Evolutionary conservation across 176 grass and related monocot genomes (phyloP), one percentile per base, ranked within the genome.

Genomic region (Cocos nucifera): DNA sequence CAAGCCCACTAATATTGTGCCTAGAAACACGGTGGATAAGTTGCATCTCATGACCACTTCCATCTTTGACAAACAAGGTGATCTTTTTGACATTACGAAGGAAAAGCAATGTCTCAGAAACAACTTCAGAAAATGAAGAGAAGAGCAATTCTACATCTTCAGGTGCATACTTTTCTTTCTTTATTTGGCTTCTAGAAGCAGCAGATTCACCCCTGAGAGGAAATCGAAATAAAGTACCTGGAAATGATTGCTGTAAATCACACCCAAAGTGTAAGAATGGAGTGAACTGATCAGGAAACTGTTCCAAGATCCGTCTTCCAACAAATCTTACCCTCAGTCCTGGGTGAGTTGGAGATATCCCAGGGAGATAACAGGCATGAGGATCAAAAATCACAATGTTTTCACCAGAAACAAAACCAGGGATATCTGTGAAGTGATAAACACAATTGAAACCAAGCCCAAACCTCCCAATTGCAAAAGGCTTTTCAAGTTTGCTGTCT

Each of bases 301-400:
- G 91, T 65, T 96, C 86, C 71, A 90, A 85, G 67, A 96, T 90
- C 71, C 65, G 79, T 69, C 91, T 74, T 74, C 91, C 91, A 51
- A 77, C 75, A 79, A 90, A 96, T 66, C 75, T 87, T 87, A 96
- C 90, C 69, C 86, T 84, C 71, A 96, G 80, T 51, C 91, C 91
- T 27, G 91, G 91, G 75, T 96, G 91, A 84, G 91, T 87, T 12
- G 91, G 86, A 57, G 86, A 96, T 82, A 96, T 96, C 77, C 91
- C 86, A 61, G 91, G 91, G 66, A 96, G 75, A 73, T 96, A 87
- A 75, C 73, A 69, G 19, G 91, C 91, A 82, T 96, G 91, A 49
- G 91, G 91, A 73, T 96, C 91, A 67, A 96, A 96, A 77, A 96
- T 90, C 54, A 96, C 91, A 85, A 96, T 82, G 68, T 96, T 96